phyloP scores from a whole-genome alignment of 2,329 filamentous ascomycete genomes.

The Fusarium sp. region DNA sequence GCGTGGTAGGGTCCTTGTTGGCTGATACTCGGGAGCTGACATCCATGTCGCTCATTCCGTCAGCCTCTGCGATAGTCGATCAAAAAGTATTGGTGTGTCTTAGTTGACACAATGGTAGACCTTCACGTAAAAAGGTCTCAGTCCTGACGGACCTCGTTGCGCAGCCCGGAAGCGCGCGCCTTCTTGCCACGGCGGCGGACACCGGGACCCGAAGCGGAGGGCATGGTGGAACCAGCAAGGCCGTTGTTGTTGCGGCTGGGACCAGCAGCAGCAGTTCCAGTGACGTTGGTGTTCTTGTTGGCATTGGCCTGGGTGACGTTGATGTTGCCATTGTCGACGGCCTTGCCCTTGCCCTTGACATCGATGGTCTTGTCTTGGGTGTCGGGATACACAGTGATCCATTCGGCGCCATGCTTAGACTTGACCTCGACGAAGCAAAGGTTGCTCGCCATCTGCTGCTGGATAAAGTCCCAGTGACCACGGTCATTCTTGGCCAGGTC shows the following conservation, averaged over 20 bases:
- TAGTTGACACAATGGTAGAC: neutral
- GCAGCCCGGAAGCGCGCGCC: conserved; percentile 18
- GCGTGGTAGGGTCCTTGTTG: neutral
- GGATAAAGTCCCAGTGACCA: conserved; percentile 27
- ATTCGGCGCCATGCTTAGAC: conserved; percentile 28
- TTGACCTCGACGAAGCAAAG: conserved; percentile 35
- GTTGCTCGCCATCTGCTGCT: conserved; percentile 34
- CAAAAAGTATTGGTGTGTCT: neutral
- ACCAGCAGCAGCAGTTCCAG: neutral
- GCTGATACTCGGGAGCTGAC: neutral
- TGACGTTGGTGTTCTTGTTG: neutral
- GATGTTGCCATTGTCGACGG: neutral
- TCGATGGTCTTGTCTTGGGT: neutral
- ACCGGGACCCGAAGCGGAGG: conserved; percentile 4
- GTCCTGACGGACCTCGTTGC: conserved; percentile 17
- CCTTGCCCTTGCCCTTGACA: neutral
- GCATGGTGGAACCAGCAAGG: neutral
- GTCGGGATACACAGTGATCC: conserved; percentile 19
- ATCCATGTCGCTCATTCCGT: neutral
- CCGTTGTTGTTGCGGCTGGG: neutral
- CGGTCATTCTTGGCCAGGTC: conserved; percentile 10
- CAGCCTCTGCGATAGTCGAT: neutral
- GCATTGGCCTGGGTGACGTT: neutral
- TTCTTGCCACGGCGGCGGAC: conserved; percentile 6
- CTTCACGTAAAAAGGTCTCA: neutral